phyloP scores from a whole-genome alignment of 108 stramenopile species.

The Discostella stelligeroides region DNA sequence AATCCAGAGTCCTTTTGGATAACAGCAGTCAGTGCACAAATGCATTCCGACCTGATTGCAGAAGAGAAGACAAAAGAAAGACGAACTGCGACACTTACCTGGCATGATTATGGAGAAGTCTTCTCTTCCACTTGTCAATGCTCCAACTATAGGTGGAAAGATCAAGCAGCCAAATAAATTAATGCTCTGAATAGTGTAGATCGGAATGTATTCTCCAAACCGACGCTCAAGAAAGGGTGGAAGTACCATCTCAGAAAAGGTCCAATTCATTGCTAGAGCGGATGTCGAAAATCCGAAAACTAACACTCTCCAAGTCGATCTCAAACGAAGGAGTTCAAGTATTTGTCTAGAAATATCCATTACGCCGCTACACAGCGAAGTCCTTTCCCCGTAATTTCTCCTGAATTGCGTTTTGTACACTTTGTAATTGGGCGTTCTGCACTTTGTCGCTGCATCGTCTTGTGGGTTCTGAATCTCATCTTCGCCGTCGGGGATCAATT shows the following conservation, averaged over 20 bases:
- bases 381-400: background rate
- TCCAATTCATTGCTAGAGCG: conserved; percentile 29
- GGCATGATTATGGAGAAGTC: conserved; percentile 34
- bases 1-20: conserved; percentile 18
- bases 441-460: background rate
- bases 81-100: background rate
- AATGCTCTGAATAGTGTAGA: conserved; percentile 33
- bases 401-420: conserved; percentile 18
- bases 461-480: background rate
- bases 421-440: conserved; percentile 16
- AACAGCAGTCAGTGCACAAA: background rate
- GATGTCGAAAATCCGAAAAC: conserved; percentile 28
- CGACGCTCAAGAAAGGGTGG: conserved; percentile 29
- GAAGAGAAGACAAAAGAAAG: background rate
- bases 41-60: background rate
- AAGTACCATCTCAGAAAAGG: conserved; percentile 14
- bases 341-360: background rate
- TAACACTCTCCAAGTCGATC: conserved; percentile 42
- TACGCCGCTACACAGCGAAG: background rate
- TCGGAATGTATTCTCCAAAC: conserved; percentile 26
- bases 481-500: conserved; percentile 12
- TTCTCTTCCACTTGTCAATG: conserved; percentile 37
- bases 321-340: conserved; percentile 5
- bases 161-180: conserved; percentile 38
- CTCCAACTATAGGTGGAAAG: conserved; percentile 43